Percentiles rank a stretch among this genome's conserved stretches.
These are phyloP conservation scores for Ambrosiella cleistominuta DNA, from an alignment of 2,329 filamentous ascomycete genomes.

Conservation along the genomic window DNA sequence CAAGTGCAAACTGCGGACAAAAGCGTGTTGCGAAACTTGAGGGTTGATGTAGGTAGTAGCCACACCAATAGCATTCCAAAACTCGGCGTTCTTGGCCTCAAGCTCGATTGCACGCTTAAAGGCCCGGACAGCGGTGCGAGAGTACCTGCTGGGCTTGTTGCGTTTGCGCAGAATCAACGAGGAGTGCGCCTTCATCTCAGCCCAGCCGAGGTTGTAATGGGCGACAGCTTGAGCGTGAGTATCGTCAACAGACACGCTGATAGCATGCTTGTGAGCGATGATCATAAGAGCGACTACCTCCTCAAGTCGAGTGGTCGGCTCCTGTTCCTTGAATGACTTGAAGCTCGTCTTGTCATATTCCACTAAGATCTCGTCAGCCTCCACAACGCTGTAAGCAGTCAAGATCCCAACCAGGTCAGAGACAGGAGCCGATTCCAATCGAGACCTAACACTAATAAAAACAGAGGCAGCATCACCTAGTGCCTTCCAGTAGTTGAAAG, in stretches of 20 bases:
- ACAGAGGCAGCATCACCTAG: conserved; percentile 76
- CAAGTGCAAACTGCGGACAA: conserved; percentile 79
- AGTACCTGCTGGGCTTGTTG: conserved; percentile 44
- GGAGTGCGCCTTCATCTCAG: conserved; percentile 64
- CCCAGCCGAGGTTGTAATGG: conserved; percentile 93
- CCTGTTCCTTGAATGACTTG: conserved; percentile 21
- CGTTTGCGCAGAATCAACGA: conserved; percentile 37
- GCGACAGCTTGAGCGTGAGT: conserved; percentile 82
- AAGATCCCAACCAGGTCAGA: conserved; percentile 42
- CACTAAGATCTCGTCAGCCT: conserved; percentile 30
- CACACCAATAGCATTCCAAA: conserved; percentile 92
- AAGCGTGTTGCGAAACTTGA: conserved; percentile 78
- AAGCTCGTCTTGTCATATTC: conserved; percentile 48
- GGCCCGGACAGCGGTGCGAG: conserved; percentile 67
- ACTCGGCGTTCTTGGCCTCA: conserved; percentile 83
- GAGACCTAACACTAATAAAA: conserved; percentile 55
- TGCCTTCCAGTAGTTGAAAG: conserved; percentile 92
- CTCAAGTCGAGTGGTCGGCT: conserved; percentile 30
- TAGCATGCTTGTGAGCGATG: conserved; percentile 71
- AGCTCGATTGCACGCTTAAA: conserved; percentile 95
- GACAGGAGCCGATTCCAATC: conserved; percentile 47
- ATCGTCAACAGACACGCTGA: conserved; percentile 55
- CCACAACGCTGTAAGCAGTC: conserved; percentile 28
- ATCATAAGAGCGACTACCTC: conserved; percentile 54
- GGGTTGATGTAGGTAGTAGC: conserved; percentile 76